Evolutionary conservation across 345 rosid genomes (phyloP).

Genomic region (Geranium rotundifolium): DNA sequence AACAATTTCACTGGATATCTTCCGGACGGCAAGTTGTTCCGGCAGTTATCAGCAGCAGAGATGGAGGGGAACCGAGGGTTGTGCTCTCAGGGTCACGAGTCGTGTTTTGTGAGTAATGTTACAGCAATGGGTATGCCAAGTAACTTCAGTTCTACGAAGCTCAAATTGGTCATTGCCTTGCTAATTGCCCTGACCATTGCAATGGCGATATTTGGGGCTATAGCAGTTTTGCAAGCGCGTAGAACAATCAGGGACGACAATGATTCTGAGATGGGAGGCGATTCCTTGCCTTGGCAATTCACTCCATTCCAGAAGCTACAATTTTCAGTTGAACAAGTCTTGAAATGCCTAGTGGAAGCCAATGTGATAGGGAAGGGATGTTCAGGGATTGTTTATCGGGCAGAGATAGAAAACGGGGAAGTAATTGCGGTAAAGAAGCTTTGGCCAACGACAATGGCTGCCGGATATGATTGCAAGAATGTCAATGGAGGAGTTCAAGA

Average conservation of each 20-base stretch:
- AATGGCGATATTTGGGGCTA: constrained; percentile 39
- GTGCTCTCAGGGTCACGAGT: constrained; percentile 41
- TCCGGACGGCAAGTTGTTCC: constrained; percentile 55
- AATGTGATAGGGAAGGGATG: constrained; percentile 83
- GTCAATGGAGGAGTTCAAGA: constrained; percentile 55
- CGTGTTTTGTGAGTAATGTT: constrained; percentile 42
- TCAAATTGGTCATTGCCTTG: constrained; percentile 45
- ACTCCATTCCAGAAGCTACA: constrained; percentile 70
- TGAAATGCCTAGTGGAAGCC: constrained; percentile 56
- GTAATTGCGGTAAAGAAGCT: constrained; percentile 82
- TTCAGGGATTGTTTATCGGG: constrained; percentile 75
- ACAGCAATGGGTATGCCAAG: constrained; percentile 13
- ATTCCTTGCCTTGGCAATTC: constrained; percentile 60
- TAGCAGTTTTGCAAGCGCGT: constrained; percentile 40
- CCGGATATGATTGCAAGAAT: constrained; percentile 21
- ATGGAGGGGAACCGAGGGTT: constrained; percentile 47
- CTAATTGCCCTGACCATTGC: constrained; percentile 30
- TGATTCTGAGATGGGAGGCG: constrained; percentile 46
- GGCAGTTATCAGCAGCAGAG: constrained; percentile 42
- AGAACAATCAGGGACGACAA: constrained; percentile 29
- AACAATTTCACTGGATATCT: constrained; percentile 69
- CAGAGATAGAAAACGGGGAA: constrained; percentile 52
- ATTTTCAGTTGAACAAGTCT: constrained; percentile 54
- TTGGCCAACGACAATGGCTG: constrained; percentile 40
- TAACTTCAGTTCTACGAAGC: constrained; percentile 23